phyloP scores from a whole-genome alignment of 192 early-diverging fungal genomes.

The Umbelopsis ramanniana region DNA sequence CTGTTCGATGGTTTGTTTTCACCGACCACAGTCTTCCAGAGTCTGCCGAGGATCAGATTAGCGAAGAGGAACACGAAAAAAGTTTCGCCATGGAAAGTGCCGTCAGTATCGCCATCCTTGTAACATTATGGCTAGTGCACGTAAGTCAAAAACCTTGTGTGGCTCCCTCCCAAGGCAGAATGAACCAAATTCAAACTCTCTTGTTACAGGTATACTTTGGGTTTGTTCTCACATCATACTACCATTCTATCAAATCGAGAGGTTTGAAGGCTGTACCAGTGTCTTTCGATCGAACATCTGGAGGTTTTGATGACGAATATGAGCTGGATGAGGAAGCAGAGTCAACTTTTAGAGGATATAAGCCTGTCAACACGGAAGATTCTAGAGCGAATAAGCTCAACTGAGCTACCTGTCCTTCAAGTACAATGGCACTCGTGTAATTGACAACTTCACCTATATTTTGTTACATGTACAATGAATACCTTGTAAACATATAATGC shows the following conservation, averaged over 20 bases:
- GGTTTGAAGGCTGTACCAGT: background rate
- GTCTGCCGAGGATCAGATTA: constrained; percentile 17
- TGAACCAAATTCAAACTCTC: background rate
- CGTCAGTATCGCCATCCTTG: constrained; percentile 34
- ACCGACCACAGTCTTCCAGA: constrained; percentile 40
- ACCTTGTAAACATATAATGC: too few species aligned
- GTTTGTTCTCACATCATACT: constrained; percentile 7
- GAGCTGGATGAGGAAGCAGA: constrained; percentile 3
- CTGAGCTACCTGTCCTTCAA: background rate
- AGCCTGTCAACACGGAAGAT: background rate
- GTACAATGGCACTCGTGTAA: too few species aligned
- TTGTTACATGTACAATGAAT: too few species aligned
- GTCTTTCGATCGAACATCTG: constrained; percentile 3
- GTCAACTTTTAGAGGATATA: background rate
- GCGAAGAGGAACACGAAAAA: constrained; percentile 31
- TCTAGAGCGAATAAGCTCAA: constrained; percentile 2
- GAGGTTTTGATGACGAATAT: constrained; percentile 5
- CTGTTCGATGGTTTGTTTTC: constrained; percentile 37
- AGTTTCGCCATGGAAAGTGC: constrained; percentile 37
- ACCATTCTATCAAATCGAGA: background rate
- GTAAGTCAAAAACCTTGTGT: background rate
- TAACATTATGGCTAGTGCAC: constrained; percentile 34
- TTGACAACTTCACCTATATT: too few species aligned
- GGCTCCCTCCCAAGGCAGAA: background rate
- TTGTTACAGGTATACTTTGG: background rate